Base-by-base conservation (phyloP, 2,329 filamentous ascomycete species). In the Fusarium kyushuense region DNA sequence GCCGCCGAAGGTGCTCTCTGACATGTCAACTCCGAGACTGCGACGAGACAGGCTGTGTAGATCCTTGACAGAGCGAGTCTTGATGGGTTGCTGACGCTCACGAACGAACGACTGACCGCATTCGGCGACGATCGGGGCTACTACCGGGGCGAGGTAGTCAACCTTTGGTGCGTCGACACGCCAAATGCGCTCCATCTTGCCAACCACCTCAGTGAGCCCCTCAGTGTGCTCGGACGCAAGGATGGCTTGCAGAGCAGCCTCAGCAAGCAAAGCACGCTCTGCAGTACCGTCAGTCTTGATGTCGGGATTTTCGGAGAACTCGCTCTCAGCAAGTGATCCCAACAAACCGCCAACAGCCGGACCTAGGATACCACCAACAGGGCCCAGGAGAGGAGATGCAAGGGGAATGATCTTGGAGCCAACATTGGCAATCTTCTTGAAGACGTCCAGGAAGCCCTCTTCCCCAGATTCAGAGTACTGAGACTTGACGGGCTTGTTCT, bases 391-490 rank as follows among this genome's bases (percentile, higher is more conserved):
- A 19, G 49, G 49, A 19, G 49, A 53, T 6, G 38, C 38, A 27
- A 53, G 21, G 25, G 49, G 49, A 45, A 68, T 42, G 7, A 55
- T 19, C 23, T 47, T 38, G 7, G 59, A 58, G 5, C 58, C 63
- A 2, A 63, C 51, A 2, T 49, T 52, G 2, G 61, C 64, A 5
- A 72, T 60, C 4, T 11, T 35, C 52, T 71, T 70, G 16, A 75
- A 63, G 19, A 74, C 48, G 27, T 75, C 66, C 10, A 72, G 25
- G 42, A 76, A 73, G 5, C 67, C 64, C 51, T 75, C 68, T 17
- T 67, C 48, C 13, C 30, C 42, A 25, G 27, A 19, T 19, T 56
- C 35, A 14, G 43, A 17, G 12, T n/a, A 21, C 13, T 21, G 52
- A 7, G 52, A 14, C 23, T 19, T 55, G 30, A 40, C 17, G 11